These are phyloP conservation scores for Volutella citrinella DNA, from an alignment of 2,329 filamentous ascomycete species.

Conservation along the genomic window DNA sequence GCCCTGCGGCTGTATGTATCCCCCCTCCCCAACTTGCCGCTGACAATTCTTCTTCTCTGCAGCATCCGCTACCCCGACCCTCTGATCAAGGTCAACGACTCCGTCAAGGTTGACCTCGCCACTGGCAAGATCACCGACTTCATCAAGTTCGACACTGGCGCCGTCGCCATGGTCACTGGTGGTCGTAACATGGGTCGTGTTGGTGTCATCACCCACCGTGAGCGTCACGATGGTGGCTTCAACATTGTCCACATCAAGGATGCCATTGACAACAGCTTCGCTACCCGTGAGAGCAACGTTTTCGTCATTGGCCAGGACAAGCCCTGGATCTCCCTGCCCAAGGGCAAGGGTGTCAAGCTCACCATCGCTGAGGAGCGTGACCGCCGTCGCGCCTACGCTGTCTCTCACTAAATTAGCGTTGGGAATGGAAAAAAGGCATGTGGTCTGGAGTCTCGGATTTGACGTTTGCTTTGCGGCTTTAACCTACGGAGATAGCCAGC, in stretches of 20 bases:
- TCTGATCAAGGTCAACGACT: slow-evolving; percentile 99
- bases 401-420: slow-evolving; percentile 46
- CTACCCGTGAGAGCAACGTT: slow-evolving; percentile 98
- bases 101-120: slow-evolving; percentile 95
- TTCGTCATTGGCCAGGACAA: slow-evolving; percentile 99
- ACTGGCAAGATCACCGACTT: slow-evolving; percentile 98
- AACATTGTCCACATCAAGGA: slow-evolving; percentile 99
- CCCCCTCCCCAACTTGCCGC: slow-evolving; percentile 29
- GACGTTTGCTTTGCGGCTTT: slow-evolving; percentile 33
- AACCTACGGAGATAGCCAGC: slow-evolving; percentile 34
- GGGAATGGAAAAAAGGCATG: slow-evolving; percentile 32
- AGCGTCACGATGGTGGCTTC: slow-evolving; percentile 99
- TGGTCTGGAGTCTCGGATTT: slow-evolving; percentile 40
- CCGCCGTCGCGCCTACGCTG: slow-evolving; percentile 73
- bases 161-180: slow-evolving; percentile 97
- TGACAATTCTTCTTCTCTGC: slow-evolving; percentile 35
- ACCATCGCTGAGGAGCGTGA: slow-evolving; percentile 99
- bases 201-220: slow-evolving; percentile 99
- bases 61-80: slow-evolving; percentile 99
- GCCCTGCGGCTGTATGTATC: slow-evolving; percentile 56
- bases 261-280: slow-evolving; percentile 99
- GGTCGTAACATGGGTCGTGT: slow-evolving; percentile 99
- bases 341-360: slow-evolving; percentile 99
- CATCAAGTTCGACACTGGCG: slow-evolving; percentile 98
- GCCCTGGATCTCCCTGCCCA: slow-evolving; percentile 98